Evolutionary conservation across 495 filamentous ascomycete genomes (phyloP).

Genomic region (Talaromyces adpressus): DNA sequence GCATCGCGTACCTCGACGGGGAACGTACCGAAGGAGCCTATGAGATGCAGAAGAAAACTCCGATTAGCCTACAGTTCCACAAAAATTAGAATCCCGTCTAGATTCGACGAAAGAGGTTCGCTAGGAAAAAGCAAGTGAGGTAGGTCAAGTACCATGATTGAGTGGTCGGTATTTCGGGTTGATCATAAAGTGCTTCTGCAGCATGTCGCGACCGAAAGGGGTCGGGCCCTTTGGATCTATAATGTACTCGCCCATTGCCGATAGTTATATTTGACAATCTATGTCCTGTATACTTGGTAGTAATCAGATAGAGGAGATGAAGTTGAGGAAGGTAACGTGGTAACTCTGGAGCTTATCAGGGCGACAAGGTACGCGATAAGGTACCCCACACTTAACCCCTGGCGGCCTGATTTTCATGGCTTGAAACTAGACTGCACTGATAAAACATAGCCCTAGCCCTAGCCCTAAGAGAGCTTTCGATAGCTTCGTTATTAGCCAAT

Average conservation of each 20-base stretch:
- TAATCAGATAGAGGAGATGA: neutral
- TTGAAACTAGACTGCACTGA: neutral
- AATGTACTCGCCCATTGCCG: conserved; percentile 1
- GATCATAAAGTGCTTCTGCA: conserved; percentile 60
- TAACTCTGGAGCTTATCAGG: neutral
- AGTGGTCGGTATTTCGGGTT: conserved; percentile 62
- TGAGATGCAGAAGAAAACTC: neutral
- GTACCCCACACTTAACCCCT: neutral
- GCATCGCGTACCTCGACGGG: conserved; percentile 52
- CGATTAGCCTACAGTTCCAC: conserved; percentile 2
- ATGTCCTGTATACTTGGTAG: neutral
- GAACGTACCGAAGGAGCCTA: conserved; percentile 75
- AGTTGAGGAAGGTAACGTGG: neutral
- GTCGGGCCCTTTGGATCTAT: conserved; percentile 9
- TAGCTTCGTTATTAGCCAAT: neutral
- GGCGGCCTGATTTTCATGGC: neutral
- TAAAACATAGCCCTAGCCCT: neutral
- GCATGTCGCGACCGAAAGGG: conserved; percentile 53
- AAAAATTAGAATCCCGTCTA: neutral
- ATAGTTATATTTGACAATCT: neutral
- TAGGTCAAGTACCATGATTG: conserved; percentile 62
- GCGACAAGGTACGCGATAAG: neutral
- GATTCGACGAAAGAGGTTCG: neutral
- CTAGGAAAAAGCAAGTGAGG: neutral
- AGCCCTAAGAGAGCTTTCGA: neutral